These are phyloP conservation scores for Gremmenia infestans DNA, from an alignment of 2,329 filamentous ascomycete species.

Conservation along the genomic window DNA sequence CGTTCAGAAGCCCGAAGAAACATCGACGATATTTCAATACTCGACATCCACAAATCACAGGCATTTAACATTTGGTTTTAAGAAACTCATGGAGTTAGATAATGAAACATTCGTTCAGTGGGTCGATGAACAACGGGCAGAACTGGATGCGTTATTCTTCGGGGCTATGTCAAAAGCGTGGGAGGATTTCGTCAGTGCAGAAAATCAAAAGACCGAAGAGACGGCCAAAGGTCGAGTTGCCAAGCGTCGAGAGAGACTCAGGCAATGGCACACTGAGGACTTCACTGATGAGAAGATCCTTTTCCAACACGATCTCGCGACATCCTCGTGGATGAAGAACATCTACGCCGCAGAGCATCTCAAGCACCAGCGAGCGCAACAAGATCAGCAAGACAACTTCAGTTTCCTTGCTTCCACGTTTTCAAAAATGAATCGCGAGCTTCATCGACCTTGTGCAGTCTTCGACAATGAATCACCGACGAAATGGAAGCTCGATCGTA, in stretches of 20 bases:
- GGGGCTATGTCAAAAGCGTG: constrained; percentile 75
- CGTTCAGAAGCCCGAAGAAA: constrained; percentile 87
- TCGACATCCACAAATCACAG: constrained; percentile 66
- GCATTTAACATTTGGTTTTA: constrained; percentile 69
- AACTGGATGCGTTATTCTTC: constrained; percentile 78
- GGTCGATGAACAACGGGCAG: constrained; percentile 76
- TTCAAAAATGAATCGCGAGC: constrained; percentile 70
- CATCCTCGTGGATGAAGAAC: constrained; percentile 89
- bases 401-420: constrained; percentile 72
- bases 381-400: constrained; percentile 91
- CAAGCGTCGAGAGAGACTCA: constrained; percentile 78
- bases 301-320: constrained; percentile 78
- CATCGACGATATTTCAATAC: constrained; percentile 66
- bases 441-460: constrained; percentile 75
- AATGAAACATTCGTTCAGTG: constrained; percentile 83
- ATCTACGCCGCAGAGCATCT: constrained; percentile 89
- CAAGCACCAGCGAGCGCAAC: constrained; percentile 81
- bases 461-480: constrained; percentile 59
- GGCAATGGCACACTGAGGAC: constrained; percentile 70
- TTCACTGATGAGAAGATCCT: constrained; percentile 65
- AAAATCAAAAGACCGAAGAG: constrained; percentile 77
- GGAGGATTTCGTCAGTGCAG: constrained; percentile 79
- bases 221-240: constrained; percentile 63
- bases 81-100: constrained; percentile 80
- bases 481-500: constrained; percentile 93